Conservation (phyloP, 2,329 filamentous ascomycete species). For the Pyricularia sp. region DNA sequence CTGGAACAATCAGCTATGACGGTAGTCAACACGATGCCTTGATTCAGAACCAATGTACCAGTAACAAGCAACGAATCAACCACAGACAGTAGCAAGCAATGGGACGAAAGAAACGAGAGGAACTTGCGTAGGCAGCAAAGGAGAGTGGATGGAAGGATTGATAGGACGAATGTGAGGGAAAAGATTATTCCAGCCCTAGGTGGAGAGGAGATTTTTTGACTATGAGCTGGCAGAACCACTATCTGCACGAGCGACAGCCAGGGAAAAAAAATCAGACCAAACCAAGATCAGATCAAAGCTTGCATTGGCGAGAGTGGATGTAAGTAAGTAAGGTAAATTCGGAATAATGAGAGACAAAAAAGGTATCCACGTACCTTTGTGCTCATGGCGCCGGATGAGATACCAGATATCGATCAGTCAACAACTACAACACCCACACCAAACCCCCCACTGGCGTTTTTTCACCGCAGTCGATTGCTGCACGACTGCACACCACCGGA, state of each 20-base stretch:
- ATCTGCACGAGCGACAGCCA: not conserved
- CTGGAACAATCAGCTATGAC: not conserved
- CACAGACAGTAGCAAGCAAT: not conserved
- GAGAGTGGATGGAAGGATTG: not conserved
- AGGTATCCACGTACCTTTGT: not conserved
- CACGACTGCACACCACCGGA: not conserved
- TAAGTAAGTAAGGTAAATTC: not conserved
- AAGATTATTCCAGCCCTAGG: not conserved
- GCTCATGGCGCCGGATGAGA: not conserved
- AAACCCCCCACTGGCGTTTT: not conserved
- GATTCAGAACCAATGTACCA: not conserved
- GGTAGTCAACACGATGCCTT: not conserved
- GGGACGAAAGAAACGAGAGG: not conserved
- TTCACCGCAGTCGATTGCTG: not conserved
- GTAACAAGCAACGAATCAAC: not conserved
- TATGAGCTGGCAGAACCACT: not conserved
- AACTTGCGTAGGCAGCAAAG: not conserved
- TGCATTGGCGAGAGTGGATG: not conserved
- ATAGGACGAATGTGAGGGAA: not conserved
- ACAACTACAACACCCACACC: not conserved
- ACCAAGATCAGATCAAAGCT: not conserved
- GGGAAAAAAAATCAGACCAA: not conserved
- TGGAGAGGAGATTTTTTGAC: not conserved
- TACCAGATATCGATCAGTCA: not conserved
- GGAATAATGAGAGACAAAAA: not conserved